Evolutionary conservation across 2,329 filamentous ascomycete species (phyloP).

Genomic region (Microsporum canis): DNA sequence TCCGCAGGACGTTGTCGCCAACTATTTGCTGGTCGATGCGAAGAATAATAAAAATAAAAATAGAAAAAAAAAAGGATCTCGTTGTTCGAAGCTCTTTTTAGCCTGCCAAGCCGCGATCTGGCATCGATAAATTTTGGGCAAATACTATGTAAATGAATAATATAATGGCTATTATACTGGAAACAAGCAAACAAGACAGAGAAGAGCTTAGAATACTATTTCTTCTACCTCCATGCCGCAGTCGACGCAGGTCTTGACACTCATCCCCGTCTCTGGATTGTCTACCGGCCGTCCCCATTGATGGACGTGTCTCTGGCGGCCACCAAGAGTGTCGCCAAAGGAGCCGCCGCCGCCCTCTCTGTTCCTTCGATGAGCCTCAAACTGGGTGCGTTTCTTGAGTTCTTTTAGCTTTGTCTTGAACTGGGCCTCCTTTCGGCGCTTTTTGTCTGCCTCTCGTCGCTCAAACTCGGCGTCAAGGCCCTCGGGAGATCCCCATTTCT

Average conservation of each 20-base stretch:
- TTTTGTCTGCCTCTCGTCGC: slow-evolving; percentile 64
- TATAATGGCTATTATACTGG: no score
- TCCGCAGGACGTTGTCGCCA: background rate
- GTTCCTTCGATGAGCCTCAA: slow-evolving; percentile 74
- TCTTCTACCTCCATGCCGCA: slow-evolving; percentile 60
- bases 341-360: slow-evolving; percentile 43
- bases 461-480: slow-evolving; percentile 82
- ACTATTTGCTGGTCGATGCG: background rate
- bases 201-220: slow-evolving; percentile 40
- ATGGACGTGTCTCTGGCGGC: slow-evolving; percentile 67
- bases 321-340: slow-evolving; percentile 68
- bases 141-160: no score
- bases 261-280: slow-evolving; percentile 45
- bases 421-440: slow-evolving; percentile 76
- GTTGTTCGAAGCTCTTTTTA: slow-evolving; percentile 6
- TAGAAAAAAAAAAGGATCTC: slow-evolving; percentile 5
- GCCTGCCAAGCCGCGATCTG: slow-evolving; percentile 5
- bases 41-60: background rate
- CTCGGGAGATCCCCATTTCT: slow-evolving; percentile 84
- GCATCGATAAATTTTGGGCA: background rate
- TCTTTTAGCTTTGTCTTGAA: slow-evolving; percentile 83
- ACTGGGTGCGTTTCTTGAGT: slow-evolving; percentile 82
- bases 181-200: background rate
- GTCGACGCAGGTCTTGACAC: slow-evolving; percentile 60
- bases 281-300: slow-evolving; percentile 59